Evolutionary conservation across 75 land plant species (phyloP).

Genomic region (Cupressus sempervirens): DNA sequence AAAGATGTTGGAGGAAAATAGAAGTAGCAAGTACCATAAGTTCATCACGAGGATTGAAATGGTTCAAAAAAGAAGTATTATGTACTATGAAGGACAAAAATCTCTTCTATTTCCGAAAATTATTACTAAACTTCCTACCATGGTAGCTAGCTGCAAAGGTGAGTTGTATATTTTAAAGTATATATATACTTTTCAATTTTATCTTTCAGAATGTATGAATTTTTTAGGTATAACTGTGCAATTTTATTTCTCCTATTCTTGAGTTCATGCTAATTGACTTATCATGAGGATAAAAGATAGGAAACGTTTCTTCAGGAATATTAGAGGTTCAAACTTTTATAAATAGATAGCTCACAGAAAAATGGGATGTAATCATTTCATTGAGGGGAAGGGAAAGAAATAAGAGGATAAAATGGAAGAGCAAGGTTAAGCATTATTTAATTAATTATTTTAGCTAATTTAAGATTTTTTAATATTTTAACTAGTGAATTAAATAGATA

Average conservation of each 20-base stretch:
- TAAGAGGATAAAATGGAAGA: no score
- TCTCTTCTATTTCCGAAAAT: slow-evolving; percentile 77
- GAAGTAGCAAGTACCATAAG: slow-evolving; percentile 61
- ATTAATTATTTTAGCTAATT: no score
- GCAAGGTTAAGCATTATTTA: no score
- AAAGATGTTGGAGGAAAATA: slow-evolving; percentile 76
- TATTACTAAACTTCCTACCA: slow-evolving; percentile 87
- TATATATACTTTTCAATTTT: background rate
- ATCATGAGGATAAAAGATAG: background rate
- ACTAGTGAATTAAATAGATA: no score
- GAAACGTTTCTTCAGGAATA: no score
- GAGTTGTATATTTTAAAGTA: background rate
- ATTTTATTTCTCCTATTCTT: background rate
- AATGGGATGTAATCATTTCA: no score
- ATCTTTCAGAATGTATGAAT: background rate
- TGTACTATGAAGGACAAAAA: slow-evolving; percentile 80
- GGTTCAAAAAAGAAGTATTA: slow-evolving; percentile 85
- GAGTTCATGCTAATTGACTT: background rate
- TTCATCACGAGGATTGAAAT: slow-evolving; percentile 68
- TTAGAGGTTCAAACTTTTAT: no score
- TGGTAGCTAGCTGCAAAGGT: slow-evolving; percentile 96
- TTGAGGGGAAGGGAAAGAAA: no score
- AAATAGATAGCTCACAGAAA: no score
- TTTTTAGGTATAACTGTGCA: background rate
- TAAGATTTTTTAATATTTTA: no score